Conservation (phyloP, 441 rosid genomes). For the Jatropha multifida region DNA sequence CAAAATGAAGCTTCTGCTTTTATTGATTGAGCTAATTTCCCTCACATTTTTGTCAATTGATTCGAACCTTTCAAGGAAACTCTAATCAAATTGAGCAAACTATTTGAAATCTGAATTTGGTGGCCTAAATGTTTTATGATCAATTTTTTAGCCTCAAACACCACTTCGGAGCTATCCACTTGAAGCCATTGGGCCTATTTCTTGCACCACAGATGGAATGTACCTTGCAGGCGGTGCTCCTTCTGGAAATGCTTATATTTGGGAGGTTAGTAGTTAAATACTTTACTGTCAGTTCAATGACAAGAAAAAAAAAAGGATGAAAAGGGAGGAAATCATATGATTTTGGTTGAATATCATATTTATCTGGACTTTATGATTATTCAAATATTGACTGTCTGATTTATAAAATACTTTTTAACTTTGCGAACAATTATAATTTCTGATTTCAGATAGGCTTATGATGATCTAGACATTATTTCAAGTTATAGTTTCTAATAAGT, state of each 20-base stretch:
- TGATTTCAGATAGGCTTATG: not conserved
- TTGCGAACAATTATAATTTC: not conserved
- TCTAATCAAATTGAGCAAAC: not conserved
- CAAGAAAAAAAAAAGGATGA: not conserved
- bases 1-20: not conserved
- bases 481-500: conserved; percentile 4
- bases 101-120: not conserved
- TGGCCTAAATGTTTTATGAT: conserved; percentile 5
- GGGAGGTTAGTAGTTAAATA: conserved; percentile 43
- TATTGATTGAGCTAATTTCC: not conserved
- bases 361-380: not conserved
- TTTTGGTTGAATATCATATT: not conserved
- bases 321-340: not conserved
- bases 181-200: conserved; percentile 52
- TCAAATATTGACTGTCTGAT: not conserved
- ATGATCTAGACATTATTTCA: not conserved
- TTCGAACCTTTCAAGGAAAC: not conserved
- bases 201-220: conserved; percentile 41
- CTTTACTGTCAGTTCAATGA: not conserved
- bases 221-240: conserved; percentile 49
- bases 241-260: conserved; percentile 53
- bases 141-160: conserved; percentile 38
- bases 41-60: not conserved
- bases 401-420: not conserved
- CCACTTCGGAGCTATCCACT: conserved; percentile 50